A percentile compares a stretch with the other conserved stretches of the same genome.
phyloP scores from a whole-genome alignment of 192 early-diverging fungal genomes.

The Radiomyces spectabilis region DNA sequence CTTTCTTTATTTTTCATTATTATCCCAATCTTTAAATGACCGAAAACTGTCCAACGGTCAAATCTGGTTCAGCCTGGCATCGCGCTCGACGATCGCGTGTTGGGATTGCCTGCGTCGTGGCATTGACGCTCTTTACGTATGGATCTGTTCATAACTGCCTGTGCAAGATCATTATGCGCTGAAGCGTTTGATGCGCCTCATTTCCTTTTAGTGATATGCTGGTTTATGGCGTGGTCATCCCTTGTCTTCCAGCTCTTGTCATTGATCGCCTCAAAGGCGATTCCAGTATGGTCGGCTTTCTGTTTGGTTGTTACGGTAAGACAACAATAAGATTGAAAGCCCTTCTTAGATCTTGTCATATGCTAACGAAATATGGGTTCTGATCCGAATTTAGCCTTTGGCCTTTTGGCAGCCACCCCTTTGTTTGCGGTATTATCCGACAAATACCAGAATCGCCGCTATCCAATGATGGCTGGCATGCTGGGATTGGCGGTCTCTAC shows the following conservation, averaged over 20 bases:
- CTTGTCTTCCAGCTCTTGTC: constrained; percentile 61
- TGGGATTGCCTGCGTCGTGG: constrained; percentile 37
- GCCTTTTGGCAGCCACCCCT: constrained; percentile 54
- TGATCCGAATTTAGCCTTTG: constrained; percentile 38
- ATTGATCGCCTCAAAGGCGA: constrained; percentile 48
- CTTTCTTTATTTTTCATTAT: constrained; percentile 4
- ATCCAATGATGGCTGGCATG: constrained; percentile 71
- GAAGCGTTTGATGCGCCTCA: not conserved
- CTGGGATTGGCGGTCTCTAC: constrained; percentile 55
- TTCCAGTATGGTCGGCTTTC: constrained; percentile 51
- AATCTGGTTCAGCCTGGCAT: constrained; percentile 5
- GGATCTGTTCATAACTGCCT: constrained; percentile 21
- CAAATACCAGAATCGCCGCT: constrained; percentile 59
- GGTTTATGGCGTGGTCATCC: constrained; percentile 68
- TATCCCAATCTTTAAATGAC: not conserved
- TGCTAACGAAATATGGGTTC: too few relatives aligned
- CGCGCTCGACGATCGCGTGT: constrained; percentile 26
- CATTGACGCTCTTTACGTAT: constrained; percentile 58
- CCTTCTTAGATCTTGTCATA: not conserved
- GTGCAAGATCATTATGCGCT: not conserved
- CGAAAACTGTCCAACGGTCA: not conserved
- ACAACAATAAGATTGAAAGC: not conserved
- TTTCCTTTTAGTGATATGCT: constrained; percentile 36
- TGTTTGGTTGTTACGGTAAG: constrained; percentile 67
- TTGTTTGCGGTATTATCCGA: constrained; percentile 69